Evolutionary conservation across 2,329 filamentous ascomycete genomes (phyloP).

Genomic region (Thyridium curvatum): DNA sequence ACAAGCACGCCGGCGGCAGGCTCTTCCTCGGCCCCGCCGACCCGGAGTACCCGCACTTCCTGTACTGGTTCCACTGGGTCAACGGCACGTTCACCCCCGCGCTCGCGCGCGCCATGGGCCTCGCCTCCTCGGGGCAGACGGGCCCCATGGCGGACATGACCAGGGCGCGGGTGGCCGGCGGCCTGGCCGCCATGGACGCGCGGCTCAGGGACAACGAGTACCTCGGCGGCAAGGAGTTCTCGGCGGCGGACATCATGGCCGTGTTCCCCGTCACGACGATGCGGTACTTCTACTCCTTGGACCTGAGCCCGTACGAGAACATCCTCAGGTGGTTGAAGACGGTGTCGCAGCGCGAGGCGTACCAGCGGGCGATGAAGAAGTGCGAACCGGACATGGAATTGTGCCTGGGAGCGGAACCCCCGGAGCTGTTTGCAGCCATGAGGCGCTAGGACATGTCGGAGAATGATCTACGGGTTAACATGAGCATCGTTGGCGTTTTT

Average conservation of each 20-base stretch:
- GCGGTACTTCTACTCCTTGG: conserved; percentile 42
- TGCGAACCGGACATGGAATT: not conserved
- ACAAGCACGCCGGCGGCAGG: conserved; percentile 42
- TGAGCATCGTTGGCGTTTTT: too few relatives aligned
- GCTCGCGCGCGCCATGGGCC: conserved; percentile 28
- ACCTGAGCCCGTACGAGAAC: conserved; percentile 31
- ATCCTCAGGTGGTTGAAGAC: conserved; percentile 40
- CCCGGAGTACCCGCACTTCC: conserved; percentile 49
- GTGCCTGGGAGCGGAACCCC: conserved; percentile 16
- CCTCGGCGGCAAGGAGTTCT: conserved; percentile 56
- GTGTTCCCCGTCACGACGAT: conserved; percentile 56
- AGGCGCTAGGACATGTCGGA: too few relatives aligned
- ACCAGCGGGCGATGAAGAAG: conserved; percentile 26
- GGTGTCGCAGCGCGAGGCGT: conserved; percentile 35
- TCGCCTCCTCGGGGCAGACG: conserved; percentile 21
- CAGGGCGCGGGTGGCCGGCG: conserved; percentile 23
- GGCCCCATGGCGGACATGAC: conserved; percentile 9
- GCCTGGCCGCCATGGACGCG: conserved; percentile 39
- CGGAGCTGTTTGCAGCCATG: conserved; percentile 1
- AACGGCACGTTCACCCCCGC: conserved; percentile 37
- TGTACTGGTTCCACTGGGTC: conserved; percentile 60
- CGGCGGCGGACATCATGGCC: conserved; percentile 59
- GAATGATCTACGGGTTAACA: too few relatives aligned
- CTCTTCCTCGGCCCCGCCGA: conserved; percentile 38
- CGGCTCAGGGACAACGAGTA: conserved; percentile 41